Conservation (phyloP, 2,329 filamentous ascomycete genomes). For the Neoarthrinium moseri region DNA sequence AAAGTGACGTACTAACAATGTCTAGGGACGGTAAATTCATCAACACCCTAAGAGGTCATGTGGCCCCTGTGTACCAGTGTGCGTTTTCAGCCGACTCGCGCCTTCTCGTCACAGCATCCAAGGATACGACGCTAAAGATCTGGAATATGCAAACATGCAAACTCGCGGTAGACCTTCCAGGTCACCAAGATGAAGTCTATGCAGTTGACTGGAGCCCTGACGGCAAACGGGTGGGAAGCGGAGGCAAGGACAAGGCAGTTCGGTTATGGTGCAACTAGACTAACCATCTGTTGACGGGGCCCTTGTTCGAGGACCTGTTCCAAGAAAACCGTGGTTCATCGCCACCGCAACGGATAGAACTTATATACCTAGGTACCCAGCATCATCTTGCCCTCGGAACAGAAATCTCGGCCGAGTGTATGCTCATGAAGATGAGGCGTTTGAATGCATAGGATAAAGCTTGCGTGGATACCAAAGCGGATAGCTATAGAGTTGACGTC, state of each 20-base stretch:
- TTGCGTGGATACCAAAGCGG: too few species aligned
- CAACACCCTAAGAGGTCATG: conserved; percentile 84
- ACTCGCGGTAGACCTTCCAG: conserved; percentile 76
- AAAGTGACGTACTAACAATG: neutral
- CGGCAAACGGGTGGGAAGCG: conserved; percentile 83
- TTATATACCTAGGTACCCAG: too few species aligned
- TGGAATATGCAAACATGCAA: conserved; percentile 90
- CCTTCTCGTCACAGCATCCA: conserved; percentile 66
- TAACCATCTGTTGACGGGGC: too few species aligned
- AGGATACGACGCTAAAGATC: conserved; percentile 87
- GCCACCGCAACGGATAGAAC: too few species aligned
- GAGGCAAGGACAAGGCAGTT: conserved; percentile 85
- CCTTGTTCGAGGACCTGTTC: too few species aligned
- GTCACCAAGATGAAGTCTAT: conserved; percentile 91
- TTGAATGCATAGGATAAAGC: too few species aligned
- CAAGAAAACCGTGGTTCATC: too few species aligned
- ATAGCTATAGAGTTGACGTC: too few species aligned
- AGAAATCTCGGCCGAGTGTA: too few species aligned
- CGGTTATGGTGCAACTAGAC: conserved; percentile 53
- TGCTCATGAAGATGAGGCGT: too few species aligned
- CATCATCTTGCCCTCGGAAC: too few species aligned
- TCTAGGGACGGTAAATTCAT: conserved; percentile 71
- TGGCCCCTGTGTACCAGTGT: conserved; percentile 86
- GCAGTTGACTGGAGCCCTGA: conserved; percentile 94
- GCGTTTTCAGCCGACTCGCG: conserved; percentile 90